phyloP scores from a whole-genome alignment of 1,139 yeast genomes.

The Saccharomyces hybrid region DNA sequence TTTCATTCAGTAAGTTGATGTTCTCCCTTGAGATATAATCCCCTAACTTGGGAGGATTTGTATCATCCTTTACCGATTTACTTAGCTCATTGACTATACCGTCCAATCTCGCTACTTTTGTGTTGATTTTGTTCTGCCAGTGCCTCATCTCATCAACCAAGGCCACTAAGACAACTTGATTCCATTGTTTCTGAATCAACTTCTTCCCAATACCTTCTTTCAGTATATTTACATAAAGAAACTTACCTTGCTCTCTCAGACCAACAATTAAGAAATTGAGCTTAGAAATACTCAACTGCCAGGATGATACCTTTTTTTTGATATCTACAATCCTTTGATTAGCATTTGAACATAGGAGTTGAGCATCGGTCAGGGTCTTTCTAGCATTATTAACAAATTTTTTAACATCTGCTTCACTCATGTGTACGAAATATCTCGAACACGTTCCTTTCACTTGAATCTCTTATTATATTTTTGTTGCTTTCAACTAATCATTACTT shows the following conservation, averaged over 20 bases:
- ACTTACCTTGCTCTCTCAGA: conserved; percentile 30
- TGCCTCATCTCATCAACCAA: conserved; percentile 22
- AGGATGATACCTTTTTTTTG: conserved; percentile 17
- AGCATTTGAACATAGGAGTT: conserved; percentile 33
- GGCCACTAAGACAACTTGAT: conserved; percentile 17
- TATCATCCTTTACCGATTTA: conserved; percentile 26
- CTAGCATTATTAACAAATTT: conserved; percentile 33
- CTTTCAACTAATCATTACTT: background rate
- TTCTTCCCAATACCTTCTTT: conserved; percentile 28
- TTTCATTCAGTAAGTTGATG: conserved; percentile 29
- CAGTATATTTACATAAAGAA: conserved; percentile 28
- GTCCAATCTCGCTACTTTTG: conserved; percentile 30
- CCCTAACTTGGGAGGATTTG: conserved; percentile 27
- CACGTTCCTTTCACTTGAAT: no score
- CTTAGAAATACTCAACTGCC: conserved; percentile 24
- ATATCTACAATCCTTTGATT: conserved; percentile 25
- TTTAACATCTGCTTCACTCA: conserved; percentile 14
- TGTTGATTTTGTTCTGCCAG: conserved; percentile 32
- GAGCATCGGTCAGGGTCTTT: conserved; percentile 31
- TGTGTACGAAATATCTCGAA: background rate
- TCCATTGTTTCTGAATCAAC: conserved; percentile 24
- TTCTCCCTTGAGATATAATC: conserved; percentile 42
- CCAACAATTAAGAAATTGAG: conserved; percentile 32
- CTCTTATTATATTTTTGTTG: background rate
- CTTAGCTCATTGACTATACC: conserved; percentile 14